These are phyloP conservation scores for Phytophthora nicotianae DNA, from an alignment of 352 stramenopile species.

Conservation along the genomic window DNA sequence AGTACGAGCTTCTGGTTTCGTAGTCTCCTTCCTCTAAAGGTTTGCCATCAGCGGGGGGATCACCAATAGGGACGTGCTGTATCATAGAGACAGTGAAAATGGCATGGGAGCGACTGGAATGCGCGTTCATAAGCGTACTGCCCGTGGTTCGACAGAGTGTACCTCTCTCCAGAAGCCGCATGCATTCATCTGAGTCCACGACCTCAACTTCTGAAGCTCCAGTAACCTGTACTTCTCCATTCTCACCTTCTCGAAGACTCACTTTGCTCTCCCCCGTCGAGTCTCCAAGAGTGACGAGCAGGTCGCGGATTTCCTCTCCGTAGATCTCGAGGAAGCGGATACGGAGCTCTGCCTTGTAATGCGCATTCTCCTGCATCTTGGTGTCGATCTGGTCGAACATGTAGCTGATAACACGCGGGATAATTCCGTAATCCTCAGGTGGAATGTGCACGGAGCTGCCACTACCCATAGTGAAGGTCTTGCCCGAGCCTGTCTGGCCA, in stretches of 20 bases:
- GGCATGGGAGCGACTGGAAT: slow-evolving; percentile 91
- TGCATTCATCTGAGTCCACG: slow-evolving; percentile 69
- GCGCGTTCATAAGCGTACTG: slow-evolving; percentile 93
- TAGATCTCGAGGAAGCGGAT: slow-evolving; percentile 94
- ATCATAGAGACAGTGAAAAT: slow-evolving; percentile 92
- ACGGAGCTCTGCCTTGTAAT: slow-evolving; percentile 70
- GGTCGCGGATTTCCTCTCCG: slow-evolving; percentile 89
- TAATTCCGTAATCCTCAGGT: slow-evolving; percentile 87
- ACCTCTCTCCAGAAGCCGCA: slow-evolving; percentile 83
- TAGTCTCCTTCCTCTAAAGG: slow-evolving; percentile 58
- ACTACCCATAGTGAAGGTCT: slow-evolving; percentile 91
- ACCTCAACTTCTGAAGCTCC: slow-evolving; percentile 83
- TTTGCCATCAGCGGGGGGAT: slow-evolving; percentile 39
- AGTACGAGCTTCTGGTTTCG: slow-evolving; percentile 85
- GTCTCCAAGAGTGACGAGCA: slow-evolving; percentile 81
- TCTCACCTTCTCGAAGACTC: slow-evolving; percentile 85
- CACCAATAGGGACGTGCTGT: slow-evolving; percentile 72
- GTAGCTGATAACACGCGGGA: slow-evolving; percentile 82
- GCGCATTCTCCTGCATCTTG: slow-evolving; percentile 59
- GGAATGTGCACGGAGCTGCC: slow-evolving; percentile 81
- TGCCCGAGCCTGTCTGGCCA: slow-evolving; percentile 86
- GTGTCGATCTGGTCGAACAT: slow-evolving; percentile 84
- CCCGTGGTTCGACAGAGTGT: slow-evolving; percentile 84
- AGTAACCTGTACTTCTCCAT: slow-evolving; percentile 80
- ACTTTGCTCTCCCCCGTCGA: slow-evolving; percentile 69